Evolutionary conservation across 164 flowering plant species (phyloP), one percentile per base, ranked within the genome.

Genomic region (Annona squamosa): DNA sequence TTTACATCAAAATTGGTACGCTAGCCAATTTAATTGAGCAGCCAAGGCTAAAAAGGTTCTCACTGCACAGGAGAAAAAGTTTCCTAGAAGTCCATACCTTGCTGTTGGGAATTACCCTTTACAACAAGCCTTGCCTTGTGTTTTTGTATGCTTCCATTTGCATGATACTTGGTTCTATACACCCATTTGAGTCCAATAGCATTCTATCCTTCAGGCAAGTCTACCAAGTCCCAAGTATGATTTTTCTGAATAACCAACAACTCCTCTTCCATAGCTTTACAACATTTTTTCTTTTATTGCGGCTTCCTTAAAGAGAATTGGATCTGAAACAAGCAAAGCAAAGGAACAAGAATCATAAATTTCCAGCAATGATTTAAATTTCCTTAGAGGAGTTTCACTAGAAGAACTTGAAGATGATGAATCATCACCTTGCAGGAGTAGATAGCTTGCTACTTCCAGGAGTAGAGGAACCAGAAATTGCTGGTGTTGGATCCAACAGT

Each of bases 51-150:
- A 1, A 76, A 61, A 63, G 37, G 73, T 76, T 37, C 81, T 68
- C 17, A 76, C 47, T 10, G 79, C 76, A 79, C 78, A 45, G 73
- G 76, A 7, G 73, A 75, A 72, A 61, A 76, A 41, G 75, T 78
- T 63, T 79, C 61, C 59, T 66, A 65, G 17, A 65, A 76, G 47
- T 76, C 78, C 17, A 71, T 13, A 59, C 73, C 73, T 13, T 71
- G 16, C 43, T 71, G 16, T 17, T 71, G 73, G 62, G 63, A 71
- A 61, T 76, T 71, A 59, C 78, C 71, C 48, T 71, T 76, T 3
- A 67, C 71, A 56, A 70, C 73, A 66, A 71, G 62, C 17, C 56
- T 48, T n/a, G 73, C 56, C 56, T 71, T 71, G 17, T 61, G 43
- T 18, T 74, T 71, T 5, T 74, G 65, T n/a, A 68, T 44, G 37